Conservation (phyloP, 768 basidiomycete species). For the Termitomyces sp. region DNA sequence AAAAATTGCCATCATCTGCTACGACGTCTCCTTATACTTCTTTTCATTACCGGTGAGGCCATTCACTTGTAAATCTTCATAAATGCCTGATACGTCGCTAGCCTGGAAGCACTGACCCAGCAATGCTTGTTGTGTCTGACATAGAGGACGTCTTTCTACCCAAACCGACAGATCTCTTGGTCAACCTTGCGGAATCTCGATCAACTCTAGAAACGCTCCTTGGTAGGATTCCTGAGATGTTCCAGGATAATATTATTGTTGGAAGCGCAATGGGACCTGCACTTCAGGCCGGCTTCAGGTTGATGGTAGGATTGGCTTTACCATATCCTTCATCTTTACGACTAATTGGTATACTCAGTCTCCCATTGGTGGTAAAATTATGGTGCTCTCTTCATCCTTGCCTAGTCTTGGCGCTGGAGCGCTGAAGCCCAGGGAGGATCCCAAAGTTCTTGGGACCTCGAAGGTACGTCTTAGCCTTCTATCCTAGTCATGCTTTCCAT, state of each 20-base stretch:
- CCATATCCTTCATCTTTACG: background rate
- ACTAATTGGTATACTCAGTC: constrained; percentile 38
- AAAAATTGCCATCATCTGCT: constrained; percentile 89
- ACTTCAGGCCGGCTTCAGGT: constrained; percentile 91
- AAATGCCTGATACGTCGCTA: constrained; percentile 17
- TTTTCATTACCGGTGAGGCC: constrained; percentile 83
- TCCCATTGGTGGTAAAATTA: constrained; percentile 81
- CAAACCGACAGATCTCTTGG: constrained; percentile 92
- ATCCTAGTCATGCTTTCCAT: background rate
- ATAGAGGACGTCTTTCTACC: constrained; percentile 97
- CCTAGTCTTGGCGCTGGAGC: constrained; percentile 88
- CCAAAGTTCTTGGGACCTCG: constrained; percentile 89
- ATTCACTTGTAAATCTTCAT: background rate
- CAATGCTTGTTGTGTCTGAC: constrained; percentile 97
- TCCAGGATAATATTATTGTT: constrained; percentile 89
- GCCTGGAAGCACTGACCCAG: constrained; percentile 71
- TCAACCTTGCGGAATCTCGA: constrained; percentile 86
- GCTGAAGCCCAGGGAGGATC: constrained; percentile 94
- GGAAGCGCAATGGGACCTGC: constrained; percentile 95
- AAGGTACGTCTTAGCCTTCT: constrained; percentile 46
- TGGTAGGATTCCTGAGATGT: constrained; percentile 89
- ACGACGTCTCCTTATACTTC: constrained; percentile 91
- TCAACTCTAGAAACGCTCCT: constrained; percentile 77
- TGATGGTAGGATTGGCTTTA: constrained; percentile 56
- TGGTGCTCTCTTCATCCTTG: constrained; percentile 78